Evolutionary conservation across 2,329 filamentous ascomycete genomes (phyloP).

Genomic region (Aspergillus thermomutatus): DNA sequence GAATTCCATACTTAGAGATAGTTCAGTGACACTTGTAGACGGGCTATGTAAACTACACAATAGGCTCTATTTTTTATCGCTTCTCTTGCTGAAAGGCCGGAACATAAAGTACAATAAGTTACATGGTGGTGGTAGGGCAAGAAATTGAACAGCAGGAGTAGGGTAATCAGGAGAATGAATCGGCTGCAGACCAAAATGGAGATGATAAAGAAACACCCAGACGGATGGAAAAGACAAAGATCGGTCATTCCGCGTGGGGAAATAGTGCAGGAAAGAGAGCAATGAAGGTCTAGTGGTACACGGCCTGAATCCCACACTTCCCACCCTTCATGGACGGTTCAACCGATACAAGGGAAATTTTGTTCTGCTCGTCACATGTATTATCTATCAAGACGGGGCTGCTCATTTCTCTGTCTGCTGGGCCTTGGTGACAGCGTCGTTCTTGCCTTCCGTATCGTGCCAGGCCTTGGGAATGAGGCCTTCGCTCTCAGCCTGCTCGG

Average conservation of each 20-base stretch:
- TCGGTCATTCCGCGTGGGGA: background rate
- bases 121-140: conserved; percentile 15
- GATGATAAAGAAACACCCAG: conserved; percentile 6
- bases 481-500: conserved; percentile 39
- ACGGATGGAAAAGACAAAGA: background rate
- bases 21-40: background rate
- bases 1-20: background rate
- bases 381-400: background rate
- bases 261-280: background rate
- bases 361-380: background rate
- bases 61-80: conserved; percentile 28
- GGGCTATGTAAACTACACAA: conserved; percentile 10
- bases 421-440: conserved; percentile 6
- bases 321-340: background rate
- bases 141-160: background rate
- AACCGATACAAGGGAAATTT: background rate
- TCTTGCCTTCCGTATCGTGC: conserved; percentile 41
- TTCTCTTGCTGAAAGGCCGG: conserved; percentile 15
- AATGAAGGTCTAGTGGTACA: background rate
- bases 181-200: conserved; percentile 2
- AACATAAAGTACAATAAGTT: conserved; percentile 30
- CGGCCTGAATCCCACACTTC: background rate
- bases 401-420: conserved; percentile 18
- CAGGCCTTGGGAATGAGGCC: conserved; percentile 48
- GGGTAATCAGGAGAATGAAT: background rate